Evolutionary conservation across 1,284 basidiomycete species (phyloP).

Genomic region (Boletus austroedulis): DNA sequence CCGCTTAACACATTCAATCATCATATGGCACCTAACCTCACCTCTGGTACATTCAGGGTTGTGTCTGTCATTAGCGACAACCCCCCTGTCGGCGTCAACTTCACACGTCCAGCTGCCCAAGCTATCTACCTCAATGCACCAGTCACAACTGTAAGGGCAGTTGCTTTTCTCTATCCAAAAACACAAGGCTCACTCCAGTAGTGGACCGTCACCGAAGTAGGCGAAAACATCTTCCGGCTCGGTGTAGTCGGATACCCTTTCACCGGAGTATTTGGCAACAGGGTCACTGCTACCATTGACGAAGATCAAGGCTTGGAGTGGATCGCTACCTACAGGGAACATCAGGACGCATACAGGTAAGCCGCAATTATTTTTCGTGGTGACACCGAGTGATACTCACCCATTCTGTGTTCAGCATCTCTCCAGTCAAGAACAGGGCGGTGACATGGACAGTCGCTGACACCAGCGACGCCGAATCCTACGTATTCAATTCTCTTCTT

Average conservation of each 20-base stretch:
- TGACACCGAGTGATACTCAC: neutral
- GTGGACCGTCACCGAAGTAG: neutral
- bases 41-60: neutral
- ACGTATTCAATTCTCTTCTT: too few relatives aligned
- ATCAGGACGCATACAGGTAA: neutral
- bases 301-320: neutral
- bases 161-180: neutral
- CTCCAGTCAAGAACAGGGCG: too few relatives aligned
- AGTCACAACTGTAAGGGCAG: neutral
- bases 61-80: neutral
- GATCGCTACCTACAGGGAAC: neutral
- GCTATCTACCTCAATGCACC: neutral
- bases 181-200: neutral
- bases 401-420: neutral
- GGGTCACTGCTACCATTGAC: neutral
- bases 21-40: neutral
- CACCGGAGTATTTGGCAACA: neutral
- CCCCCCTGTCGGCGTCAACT: neutral
- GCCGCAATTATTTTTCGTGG: neutral
- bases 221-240: neutral
- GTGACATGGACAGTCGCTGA: neutral
- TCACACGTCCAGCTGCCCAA: neutral
- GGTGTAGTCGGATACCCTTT: neutral
- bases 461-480: too few relatives aligned
- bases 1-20: neutral